These are phyloP conservation scores for Boletus tylopilopsis DNA, from an alignment of 768 basidiomycete genomes.

Conservation along the genomic window DNA sequence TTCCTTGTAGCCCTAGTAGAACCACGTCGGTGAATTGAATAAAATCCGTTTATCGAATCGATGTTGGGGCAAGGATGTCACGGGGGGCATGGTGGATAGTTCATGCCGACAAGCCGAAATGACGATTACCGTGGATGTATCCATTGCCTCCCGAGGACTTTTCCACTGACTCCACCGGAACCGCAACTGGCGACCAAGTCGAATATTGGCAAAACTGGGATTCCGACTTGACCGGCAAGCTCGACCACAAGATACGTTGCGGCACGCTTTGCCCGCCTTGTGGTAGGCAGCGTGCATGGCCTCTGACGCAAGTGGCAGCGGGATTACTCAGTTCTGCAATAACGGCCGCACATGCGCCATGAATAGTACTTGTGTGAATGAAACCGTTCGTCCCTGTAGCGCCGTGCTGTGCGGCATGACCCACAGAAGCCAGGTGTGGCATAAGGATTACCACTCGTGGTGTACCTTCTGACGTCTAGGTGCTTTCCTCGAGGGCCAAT, in stretches of 20 bases:
- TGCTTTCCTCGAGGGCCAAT: slow-evolving; percentile 18
- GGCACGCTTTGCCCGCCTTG: slow-evolving; percentile 4
- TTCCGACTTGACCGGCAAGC: slow-evolving; percentile 9
- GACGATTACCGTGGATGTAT: slow-evolving; percentile 1
- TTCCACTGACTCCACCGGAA: slow-evolving; percentile 5
- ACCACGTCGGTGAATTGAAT: slow-evolving; percentile 16
- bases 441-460: not conserved
- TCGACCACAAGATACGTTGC: not conserved
- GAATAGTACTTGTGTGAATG: slow-evolving; percentile 7
- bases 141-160: not conserved
- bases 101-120: slow-evolving; percentile 7
- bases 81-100: slow-evolving; percentile 1
- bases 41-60: slow-evolving; percentile 10
- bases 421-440: slow-evolving; percentile 11
- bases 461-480: slow-evolving; percentile 8
- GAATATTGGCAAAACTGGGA: not conserved
- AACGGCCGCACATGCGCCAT: not conserved
- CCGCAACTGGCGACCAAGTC: slow-evolving; percentile 5
- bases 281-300: not conserved
- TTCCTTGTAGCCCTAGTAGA: slow-evolving; percentile 2
- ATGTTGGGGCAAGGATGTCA: slow-evolving; percentile 1
- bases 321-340: not conserved
- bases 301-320: slow-evolving; percentile 8
- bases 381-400: not conserved
- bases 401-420: slow-evolving; percentile 9